Percentiles rank a stretch among this genome's conserved stretches.
Conservation (phyloP, 2,329 filamentous ascomycete species). For the Zymoseptoria passerinii region DNA sequence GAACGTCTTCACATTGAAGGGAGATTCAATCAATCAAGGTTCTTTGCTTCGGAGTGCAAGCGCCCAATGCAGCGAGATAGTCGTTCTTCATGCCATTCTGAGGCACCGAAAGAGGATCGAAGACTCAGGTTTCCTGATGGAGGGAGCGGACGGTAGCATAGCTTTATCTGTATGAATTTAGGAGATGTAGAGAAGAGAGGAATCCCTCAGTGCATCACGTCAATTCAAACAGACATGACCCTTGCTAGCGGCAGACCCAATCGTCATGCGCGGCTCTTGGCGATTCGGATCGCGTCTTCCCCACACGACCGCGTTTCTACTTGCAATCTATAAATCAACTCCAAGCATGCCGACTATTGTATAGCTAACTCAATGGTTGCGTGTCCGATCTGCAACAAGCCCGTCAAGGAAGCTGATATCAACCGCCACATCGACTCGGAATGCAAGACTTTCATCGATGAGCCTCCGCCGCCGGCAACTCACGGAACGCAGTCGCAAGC, state of each 20-base stretch:
- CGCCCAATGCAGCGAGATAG: too few species aligned
- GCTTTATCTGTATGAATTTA: not conserved
- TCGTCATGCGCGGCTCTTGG: not conserved
- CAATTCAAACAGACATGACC: not conserved
- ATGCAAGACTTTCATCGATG: constrained; percentile 60
- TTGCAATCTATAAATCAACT: not conserved
- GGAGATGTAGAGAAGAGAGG: not conserved
- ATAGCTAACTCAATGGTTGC: constrained; percentile 21
- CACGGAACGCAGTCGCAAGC: constrained; percentile 16
- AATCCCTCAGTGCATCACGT: not conserved
- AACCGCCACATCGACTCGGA: constrained; percentile 85
- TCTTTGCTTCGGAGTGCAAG: not conserved
- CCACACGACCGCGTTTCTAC: constrained; percentile 1
- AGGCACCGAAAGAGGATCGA: too few species aligned
- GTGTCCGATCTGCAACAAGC: constrained; percentile 30
- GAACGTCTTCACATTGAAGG: not conserved
- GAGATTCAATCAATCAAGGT: not conserved
- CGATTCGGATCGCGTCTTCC: constrained; percentile 1
- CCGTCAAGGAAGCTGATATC: constrained; percentile 58
- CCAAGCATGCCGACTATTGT: not conserved
- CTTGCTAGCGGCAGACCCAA: not conserved
- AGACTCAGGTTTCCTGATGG: not conserved
- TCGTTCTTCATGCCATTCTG: too few species aligned
- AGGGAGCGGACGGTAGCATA: not conserved
- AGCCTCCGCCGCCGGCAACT: constrained; percentile 35